Base-by-base conservation (phyloP, 108 stramenopile genomes). In the Chaetoceros muelleri region DNA sequence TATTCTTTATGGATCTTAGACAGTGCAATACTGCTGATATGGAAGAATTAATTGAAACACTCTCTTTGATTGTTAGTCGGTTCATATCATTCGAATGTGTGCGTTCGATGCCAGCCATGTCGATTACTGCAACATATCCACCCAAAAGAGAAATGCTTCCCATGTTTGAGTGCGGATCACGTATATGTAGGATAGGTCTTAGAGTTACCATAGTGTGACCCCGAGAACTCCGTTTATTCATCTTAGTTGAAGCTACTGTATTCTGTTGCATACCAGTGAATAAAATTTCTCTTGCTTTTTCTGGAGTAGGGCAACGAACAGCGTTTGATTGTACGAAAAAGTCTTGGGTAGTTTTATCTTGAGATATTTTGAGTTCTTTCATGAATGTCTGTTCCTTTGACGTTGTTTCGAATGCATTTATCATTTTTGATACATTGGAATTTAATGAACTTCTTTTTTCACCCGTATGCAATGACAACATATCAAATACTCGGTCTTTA, bases 91-190 rank as follows among this genome's bases (percentile, higher is more conserved):
- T 55, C 29, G 48, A 25, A n/a, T 19, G 19, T 1, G 17, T 26
- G 8, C 63, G 58, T 60, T 74, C 78, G 3, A 65, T 50, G 2
- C 78, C 70, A 16, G 72, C 78, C 78, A 79, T 74, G 20, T 79
- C 78, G 18, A 79, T 48, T 1, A 79, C 28, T 0, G 57, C 66
- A 40, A 79, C 65, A 19, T 44, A 70, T 10, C 72, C 77, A 23
- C 77, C 77, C 24, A 23, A 52, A 24, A 23, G 30, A 28, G 34
- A 25, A 57, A 30, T 0, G 44, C 51, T 57, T 1, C 28, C 51
- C 22, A 24, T 28, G 3, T 47, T 24, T 2, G 34, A 29, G 31
- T 17, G 50, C 2, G 59, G 61, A 26, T 71, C 60, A 25, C 26
- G 52, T n/a, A 62, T 8, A 24, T n/a, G n/a, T n/a, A 65, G 23